Conservation (phyloP, 352 stramenopile genomes). For the Pythium brachiatum region DNA sequence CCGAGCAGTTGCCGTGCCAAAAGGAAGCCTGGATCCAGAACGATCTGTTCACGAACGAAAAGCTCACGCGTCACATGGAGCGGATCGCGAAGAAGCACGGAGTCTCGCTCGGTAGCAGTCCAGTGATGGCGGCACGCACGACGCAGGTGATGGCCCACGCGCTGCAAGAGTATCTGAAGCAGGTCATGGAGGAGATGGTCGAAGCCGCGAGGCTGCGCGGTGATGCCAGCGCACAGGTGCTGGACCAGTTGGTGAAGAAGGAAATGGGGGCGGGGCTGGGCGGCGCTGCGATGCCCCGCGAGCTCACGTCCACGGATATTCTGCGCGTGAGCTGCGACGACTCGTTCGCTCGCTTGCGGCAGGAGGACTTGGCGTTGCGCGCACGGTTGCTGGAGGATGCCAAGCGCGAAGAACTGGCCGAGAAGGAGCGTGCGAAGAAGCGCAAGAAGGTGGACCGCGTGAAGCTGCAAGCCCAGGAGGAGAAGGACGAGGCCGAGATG, state of each 20-base stretch:
- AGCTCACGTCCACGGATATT: slow-evolving; percentile 78
- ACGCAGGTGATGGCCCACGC: slow-evolving; percentile 83
- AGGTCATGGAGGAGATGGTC: slow-evolving; percentile 86
- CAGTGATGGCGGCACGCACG: slow-evolving; percentile 27
- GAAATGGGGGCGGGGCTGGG: slow-evolving; percentile 16
- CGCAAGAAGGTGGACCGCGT: slow-evolving; percentile 84
- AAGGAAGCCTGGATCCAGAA: slow-evolving; percentile 81
- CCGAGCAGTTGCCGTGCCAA: slow-evolving; percentile 55
- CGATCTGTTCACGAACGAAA: slow-evolving; percentile 77
- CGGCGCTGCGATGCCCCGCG: slow-evolving; percentile 27
- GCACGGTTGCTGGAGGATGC: slow-evolving; percentile 70
- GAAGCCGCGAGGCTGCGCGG: slow-evolving; percentile 73
- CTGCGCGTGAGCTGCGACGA: slow-evolving; percentile 84
- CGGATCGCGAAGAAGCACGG: slow-evolving; percentile 43
- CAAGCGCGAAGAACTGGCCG: slow-evolving; percentile 66
- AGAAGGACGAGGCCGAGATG: slow-evolving; percentile 85
- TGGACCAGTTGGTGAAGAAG: slow-evolving; percentile 50
- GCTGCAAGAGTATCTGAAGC: slow-evolving; percentile 83
- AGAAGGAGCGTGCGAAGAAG: slow-evolving; percentile 83
- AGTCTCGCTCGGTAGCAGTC: slow-evolving; percentile 40
- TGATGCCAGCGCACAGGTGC: slow-evolving; percentile 44
- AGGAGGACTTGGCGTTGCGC: slow-evolving; percentile 64
- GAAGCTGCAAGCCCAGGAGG: slow-evolving; percentile 65
- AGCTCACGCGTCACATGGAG: slow-evolving; percentile 58
- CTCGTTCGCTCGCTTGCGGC: slow-evolving; percentile 59